Conservation (phyloP, 805 yeast species). For the Zygosaccharomyces gambellarensis region DNA sequence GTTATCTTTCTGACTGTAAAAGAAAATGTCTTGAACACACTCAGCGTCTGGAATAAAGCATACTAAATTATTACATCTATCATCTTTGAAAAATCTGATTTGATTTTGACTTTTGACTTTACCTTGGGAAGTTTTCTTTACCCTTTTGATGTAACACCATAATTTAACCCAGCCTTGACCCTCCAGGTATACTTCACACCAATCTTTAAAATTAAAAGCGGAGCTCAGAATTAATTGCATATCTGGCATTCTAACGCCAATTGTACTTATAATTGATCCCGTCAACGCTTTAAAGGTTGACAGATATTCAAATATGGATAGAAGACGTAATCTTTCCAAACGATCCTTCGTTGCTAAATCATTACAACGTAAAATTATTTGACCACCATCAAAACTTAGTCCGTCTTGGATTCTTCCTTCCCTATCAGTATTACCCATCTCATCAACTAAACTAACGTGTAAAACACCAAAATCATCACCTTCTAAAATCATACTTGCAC, state of each 20-base stretch:
- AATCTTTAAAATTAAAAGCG: conserved; percentile 31
- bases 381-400: conserved; percentile 10
- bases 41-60: conserved; percentile 30
- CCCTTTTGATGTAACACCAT: conserved; percentile 33
- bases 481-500: conserved; percentile 8
- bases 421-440: conserved; percentile 6
- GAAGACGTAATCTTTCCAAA: conserved; percentile 14
- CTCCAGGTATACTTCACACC: conserved; percentile 32
- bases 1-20: conserved; percentile 16
- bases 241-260: conserved; percentile 28
- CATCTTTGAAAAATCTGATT: conserved; percentile 29
- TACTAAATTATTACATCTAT: conserved; percentile 27
- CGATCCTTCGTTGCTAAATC: conserved; percentile 1
- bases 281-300: conserved; percentile 28
- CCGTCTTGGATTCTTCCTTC: conserved; percentile 7
- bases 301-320: conserved; percentile 26
- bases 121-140: conserved; percentile 10
- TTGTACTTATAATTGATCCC: conserved; percentile 26
- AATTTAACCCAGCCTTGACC: conserved; percentile 32
- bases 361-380: conserved; percentile 9
- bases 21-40: conserved; percentile 27
- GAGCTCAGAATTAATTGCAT: conserved; percentile 28
- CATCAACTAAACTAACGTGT: conserved; percentile 9
- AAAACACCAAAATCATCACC: conserved; percentile 8
- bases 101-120: conserved; percentile 24